Conservation (phyloP, 805 yeast genomes). For the Schwanniomyces sp. region DNA sequence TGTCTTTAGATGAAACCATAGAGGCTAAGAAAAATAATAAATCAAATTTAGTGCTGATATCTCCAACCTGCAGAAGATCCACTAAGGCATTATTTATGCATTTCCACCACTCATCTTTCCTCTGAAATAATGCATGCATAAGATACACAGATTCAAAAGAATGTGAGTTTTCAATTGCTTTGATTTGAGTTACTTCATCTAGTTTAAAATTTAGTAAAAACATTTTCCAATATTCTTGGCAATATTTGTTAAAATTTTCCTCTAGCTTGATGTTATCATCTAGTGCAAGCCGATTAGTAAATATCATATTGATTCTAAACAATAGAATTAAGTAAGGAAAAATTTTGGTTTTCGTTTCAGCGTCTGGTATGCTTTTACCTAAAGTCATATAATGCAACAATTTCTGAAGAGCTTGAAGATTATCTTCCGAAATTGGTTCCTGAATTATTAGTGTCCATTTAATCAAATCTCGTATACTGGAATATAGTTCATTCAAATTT, state of each 20-base stretch:
- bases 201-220: conserved; percentile 11
- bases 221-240: conserved; percentile 18
- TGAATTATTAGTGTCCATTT: conserved; percentile 35
- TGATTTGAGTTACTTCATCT: neutral
- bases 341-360: conserved; percentile 4
- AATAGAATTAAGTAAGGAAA: conserved; percentile 20
- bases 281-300: neutral
- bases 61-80: neutral
- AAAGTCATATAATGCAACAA: conserved; percentile 11
- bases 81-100: conserved; percentile 19
- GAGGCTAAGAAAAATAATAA: conserved; percentile 14
- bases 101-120: conserved; percentile 23
- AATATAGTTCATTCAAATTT: conserved; percentile 12
- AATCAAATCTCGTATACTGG: conserved; percentile 19
- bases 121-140: conserved; percentile 14
- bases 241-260: conserved; percentile 2
- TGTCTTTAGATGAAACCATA: conserved; percentile 8
- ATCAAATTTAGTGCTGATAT: conserved; percentile 13
- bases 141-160: conserved; percentile 21
- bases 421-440: conserved; percentile 18
- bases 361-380: neutral
- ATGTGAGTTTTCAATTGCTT: neutral
- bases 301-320: conserved; percentile 2
- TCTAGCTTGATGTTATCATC: neutral
- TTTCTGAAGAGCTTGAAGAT: conserved; percentile 13